phyloP scores from a whole-genome alignment of 306 rosid species.

The Pyrus communis region DNA sequence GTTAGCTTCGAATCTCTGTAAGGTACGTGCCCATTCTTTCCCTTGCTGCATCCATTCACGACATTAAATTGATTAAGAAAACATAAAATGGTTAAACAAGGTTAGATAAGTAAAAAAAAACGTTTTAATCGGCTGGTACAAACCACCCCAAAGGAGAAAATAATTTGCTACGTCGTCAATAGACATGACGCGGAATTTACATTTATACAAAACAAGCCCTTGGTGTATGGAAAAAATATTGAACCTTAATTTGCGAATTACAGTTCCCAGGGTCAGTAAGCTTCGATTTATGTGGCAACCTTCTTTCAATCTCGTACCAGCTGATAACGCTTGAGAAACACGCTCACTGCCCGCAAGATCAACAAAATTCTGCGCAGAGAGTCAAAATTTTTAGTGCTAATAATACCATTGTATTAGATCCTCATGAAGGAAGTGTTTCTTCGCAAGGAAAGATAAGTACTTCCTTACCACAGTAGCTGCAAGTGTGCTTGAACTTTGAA shows the following conservation, averaged over 20 bases:
- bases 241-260: constrained; percentile 83
- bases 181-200: not conserved
- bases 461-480: constrained; percentile 72
- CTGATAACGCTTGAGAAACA: constrained; percentile 73
- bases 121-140: too few relatives aligned
- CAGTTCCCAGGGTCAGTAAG: constrained; percentile 80
- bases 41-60: constrained; percentile 56
- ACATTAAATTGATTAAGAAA: not conserved
- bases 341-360: constrained; percentile 97
- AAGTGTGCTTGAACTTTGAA: constrained; percentile 41
- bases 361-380: constrained; percentile 66
- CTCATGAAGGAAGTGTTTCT: not conserved
- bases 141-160: too few relatives aligned
- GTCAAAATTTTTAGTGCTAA: constrained; percentile 7
- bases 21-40: constrained; percentile 74
- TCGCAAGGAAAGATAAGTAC: not conserved
- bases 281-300: constrained; percentile 94
- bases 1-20: constrained; percentile 89
- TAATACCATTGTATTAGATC: not conserved
- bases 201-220: not conserved
- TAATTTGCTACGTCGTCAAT: not conserved
- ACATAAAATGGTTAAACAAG: not conserved
- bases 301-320: constrained; percentile 81
- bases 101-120: too few relatives aligned
- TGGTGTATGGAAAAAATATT: not conserved